These are phyloP conservation scores for Xylaria curta DNA, from an alignment of 495 filamentous ascomycete genomes.

Conservation along the genomic window DNA sequence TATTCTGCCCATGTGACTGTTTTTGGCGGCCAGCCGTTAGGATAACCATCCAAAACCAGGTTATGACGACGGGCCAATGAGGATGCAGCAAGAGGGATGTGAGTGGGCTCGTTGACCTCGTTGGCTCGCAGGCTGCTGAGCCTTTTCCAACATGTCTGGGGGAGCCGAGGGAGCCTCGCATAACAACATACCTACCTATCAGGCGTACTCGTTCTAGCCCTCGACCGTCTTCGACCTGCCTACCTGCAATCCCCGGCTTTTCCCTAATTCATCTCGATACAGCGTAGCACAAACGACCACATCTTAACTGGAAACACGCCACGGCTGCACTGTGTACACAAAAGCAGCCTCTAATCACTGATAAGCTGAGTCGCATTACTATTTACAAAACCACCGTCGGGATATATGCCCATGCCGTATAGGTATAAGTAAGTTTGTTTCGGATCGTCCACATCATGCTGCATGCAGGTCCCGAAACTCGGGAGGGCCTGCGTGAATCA, in stretches of 20 bases:
- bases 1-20: slow-evolving; percentile 15
- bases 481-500: not conserved
- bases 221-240: not conserved
- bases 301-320: not conserved
- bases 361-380: not conserved
- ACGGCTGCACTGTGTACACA: not conserved
- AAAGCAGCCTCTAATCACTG: not conserved
- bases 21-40: slow-evolving; percentile 1
- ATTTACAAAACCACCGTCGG: not conserved
- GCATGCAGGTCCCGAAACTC: slow-evolving; percentile 17
- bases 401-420: slow-evolving; percentile 1
- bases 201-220: not conserved
- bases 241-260: not conserved
- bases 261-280: not conserved
- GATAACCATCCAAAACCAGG: not conserved
- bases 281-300: not conserved
- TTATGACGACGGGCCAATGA: not conserved
- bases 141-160: not conserved
- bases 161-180: too few species aligned
- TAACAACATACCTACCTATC: not conserved
- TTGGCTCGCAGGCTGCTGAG: slow-evolving; percentile 3
- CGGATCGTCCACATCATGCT: not conserved
- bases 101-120: slow-evolving; percentile 11
- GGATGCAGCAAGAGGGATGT: not conserved
- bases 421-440: slow-evolving; percentile 4